Evolutionary conservation across 2,329 filamentous ascomycete species (phyloP), one percentile per base, ranked within the genome.

Genomic region (Cladophialophora yegresii): DNA sequence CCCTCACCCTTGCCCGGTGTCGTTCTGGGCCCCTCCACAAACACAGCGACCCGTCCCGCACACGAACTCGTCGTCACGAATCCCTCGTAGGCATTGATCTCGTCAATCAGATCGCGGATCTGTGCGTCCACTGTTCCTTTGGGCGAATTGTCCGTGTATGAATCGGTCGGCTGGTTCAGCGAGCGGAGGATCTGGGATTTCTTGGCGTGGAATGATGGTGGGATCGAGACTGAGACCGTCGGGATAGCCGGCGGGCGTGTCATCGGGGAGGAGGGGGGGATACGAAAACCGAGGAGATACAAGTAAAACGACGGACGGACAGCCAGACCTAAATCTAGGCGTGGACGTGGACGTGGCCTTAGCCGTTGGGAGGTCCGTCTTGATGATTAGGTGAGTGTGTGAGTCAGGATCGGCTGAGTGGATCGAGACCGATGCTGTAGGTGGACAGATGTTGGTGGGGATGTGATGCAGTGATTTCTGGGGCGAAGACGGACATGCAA

Each of bases 31-130:
- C 93, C 93, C 78, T 97, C 93, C 0, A 96, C 80, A 73, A 96
- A 98, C 3, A 97, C 90, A 69, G 90, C 93, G 54, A 96, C 85
- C 58, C 93, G 83, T 0, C 93, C 93, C 1, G 92, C 90, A 75
- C 93, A 98, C 76, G 92, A 96, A 77, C 92, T 96, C 2, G 93
- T 97, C 1, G 93, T 97, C 36, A 96, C 92, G 47, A 93, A 84
- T 1, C 91, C 92, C 1, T 87, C 84, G 5, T 89, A 74, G 1
- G 72, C 75, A 76, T 98, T 98, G 75, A 98, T 89, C 54, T 69
- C 61, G 57, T 84, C 82, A 66, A 98, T 92, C 60, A 97, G 80
- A 23, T 87, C 83, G 54, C 88, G 84, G 69, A 98, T 92, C 0
- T 87, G 89, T 54, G 80, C 85, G 75, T 98, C 93, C 22, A 98